Percentiles rank a stretch among this genome's conserved stretches.
These are phyloP conservation scores for Cercospora sp. DNA, from an alignment of 2,329 filamentous ascomycete species.

Conservation along the genomic window DNA sequence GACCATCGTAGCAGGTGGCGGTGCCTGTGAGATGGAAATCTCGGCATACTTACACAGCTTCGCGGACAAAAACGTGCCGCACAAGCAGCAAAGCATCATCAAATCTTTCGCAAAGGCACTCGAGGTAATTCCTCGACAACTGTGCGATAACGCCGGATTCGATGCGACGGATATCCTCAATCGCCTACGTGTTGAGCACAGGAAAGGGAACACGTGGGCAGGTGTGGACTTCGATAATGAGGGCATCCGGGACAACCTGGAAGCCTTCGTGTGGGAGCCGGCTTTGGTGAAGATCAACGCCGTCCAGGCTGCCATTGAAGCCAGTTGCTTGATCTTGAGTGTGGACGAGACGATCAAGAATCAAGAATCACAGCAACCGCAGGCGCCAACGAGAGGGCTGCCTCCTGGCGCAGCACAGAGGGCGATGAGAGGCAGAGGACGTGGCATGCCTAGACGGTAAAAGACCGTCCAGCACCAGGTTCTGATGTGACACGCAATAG, in stretches of 20 bases:
- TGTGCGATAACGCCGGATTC: conserved; percentile 98
- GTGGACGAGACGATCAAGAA: conserved; percentile 98
- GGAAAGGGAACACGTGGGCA: conserved; percentile 89
- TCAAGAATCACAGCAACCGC: conserved; percentile 84
- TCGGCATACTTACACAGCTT: conserved; percentile 90
- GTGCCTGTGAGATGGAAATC: conserved; percentile 94
- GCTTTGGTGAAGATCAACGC: conserved; percentile 96
- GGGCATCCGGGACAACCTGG: conserved; percentile 91
- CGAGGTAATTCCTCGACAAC: conserved; percentile 91
- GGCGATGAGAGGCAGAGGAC: conserved; percentile 79
- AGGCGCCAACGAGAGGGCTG: conserved; percentile 71
- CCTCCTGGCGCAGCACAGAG: conserved; percentile 74
- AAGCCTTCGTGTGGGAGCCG: conserved; percentile 96
- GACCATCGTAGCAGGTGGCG: conserved; percentile 91
- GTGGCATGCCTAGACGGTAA: conserved; percentile 70
- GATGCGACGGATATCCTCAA: conserved; percentile 98
- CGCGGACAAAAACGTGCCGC: conserved; percentile 85
- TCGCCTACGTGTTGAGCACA: conserved; percentile 91
- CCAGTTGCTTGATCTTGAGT: conserved; percentile 88
- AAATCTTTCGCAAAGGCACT: conserved; percentile 97
- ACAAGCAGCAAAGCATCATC: conserved; percentile 97
- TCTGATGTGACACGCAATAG: background rate
- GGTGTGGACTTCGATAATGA: conserved; percentile 94
- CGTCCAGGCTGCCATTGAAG: conserved; percentile 92
- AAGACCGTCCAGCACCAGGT: background rate